Evolutionary conservation across 345 rosid species (phyloP).

Genomic region (Camelina hispida): DNA sequence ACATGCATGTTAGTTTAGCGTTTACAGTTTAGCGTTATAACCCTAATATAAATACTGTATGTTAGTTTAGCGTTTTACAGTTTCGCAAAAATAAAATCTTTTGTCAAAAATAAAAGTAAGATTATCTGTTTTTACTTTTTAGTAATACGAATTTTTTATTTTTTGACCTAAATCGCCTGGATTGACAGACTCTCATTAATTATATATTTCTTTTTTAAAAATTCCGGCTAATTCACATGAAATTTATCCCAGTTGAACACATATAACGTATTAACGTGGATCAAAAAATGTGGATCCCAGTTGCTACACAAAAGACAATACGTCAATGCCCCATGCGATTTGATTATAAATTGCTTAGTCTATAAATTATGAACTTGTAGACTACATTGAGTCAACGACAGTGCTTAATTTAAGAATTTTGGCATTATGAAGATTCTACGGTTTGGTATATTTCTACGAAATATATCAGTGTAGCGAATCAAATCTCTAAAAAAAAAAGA

Average conservation of each 20-base stretch:
- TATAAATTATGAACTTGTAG: neutral
- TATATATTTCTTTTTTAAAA: neutral
- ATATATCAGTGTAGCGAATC: neutral
- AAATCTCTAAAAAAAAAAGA: neutral
- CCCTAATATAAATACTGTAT: no score
- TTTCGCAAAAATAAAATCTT: no score
- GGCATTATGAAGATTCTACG: neutral
- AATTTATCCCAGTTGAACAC: neutral
- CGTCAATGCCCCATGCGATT: conserved; percentile 31
- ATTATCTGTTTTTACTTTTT: neutral
- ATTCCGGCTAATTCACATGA: conserved; percentile 12
- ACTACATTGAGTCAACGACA: conserved; percentile 2
- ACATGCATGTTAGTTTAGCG: no score
- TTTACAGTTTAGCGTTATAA: no score
- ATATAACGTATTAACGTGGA: neutral
- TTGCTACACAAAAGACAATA: conserved; percentile 37
- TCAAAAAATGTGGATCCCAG: conserved; percentile 39
- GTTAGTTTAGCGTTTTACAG: no score
- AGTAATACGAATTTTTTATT: no score
- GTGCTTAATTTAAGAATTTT: neutral
- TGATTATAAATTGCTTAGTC: conserved; percentile 6
- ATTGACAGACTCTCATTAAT: neutral
- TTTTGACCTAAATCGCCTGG: neutral
- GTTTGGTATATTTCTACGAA: neutral
- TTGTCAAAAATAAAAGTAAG: no score